Evolutionary conservation across 2,329 filamentous ascomycete species (phyloP), one percentile per base, ranked within the genome.

Genomic region (Trichoderma sp.): DNA sequence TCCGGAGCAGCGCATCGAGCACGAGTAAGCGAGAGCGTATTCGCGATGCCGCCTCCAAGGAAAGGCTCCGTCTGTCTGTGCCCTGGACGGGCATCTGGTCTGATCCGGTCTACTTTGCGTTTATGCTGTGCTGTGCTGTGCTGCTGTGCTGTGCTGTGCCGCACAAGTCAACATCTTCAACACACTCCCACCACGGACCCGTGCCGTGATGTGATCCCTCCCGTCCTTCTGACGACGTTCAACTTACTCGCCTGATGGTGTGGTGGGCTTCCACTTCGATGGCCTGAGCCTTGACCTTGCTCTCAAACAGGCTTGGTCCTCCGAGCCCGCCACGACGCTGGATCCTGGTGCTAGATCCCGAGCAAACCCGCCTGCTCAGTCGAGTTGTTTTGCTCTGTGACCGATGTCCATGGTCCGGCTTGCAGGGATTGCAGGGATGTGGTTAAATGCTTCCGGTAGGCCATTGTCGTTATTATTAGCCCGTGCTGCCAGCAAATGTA

Each of bases 251-350:
- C 61, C 50, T 64, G 61, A 34, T 64, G 61, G 52, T 56, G 61
- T 64, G 37, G 61, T 64, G 61, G 61, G 60, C 60, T 64, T 48
- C 60, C 45, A 34, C 60, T 27, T 53, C 25, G 50, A 64, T 56
- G 61, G 61, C 37, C 61, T 64, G 52, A 64, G 52, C 52, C 59
- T 52, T 68, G 66, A 64, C 66, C 59, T 68, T 68, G 66, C 52
- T 35, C 66, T 68, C 59, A 54, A 68, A 57, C 52, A 22, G 67
- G 67, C 45, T 68, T 58, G 67, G 67, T 68, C 29, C 61, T 59
- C 61, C 66, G 66, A 45, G 65, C 65, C 65, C 59, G 65, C 34
- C 34, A 67, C 35, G 25, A 53, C 64, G 27, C 35, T 39, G 48
- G 65, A 42, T 48, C 58, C 65, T 35, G 29, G 39, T 56, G 61